A percentile compares a stretch with the other conserved stretches of the same genome.
Evolutionary conservation across 164 flowering plant species (phyloP).

Genomic region (Paratinospora sagittata): DNA sequence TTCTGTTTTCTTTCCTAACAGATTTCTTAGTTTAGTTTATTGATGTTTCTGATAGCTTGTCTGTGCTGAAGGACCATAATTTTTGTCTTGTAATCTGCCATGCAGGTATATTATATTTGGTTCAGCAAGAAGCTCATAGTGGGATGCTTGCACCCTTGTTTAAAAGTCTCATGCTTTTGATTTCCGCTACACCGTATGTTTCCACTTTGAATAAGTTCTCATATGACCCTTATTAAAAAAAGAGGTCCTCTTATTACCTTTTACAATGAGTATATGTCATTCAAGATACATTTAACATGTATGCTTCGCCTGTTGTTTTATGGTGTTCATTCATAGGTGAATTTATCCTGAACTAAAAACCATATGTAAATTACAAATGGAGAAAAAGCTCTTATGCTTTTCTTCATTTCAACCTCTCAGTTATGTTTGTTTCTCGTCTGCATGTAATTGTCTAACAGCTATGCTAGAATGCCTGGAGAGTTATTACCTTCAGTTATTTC

Average conservation of each 20-base stretch:
- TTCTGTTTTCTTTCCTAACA: not conserved
- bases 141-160: slow-evolving; percentile 64
- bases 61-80: not conserved
- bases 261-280: not conserved
- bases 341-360: too few relatives aligned
- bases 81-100: slow-evolving; percentile 6
- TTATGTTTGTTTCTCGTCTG: not conserved
- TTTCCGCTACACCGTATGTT: slow-evolving; percentile 88
- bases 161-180: slow-evolving; percentile 75
- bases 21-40: not conserved
- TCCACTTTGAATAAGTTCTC: slow-evolving; percentile 15
- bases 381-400: too few relatives aligned
- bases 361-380: too few relatives aligned
- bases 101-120: slow-evolving; percentile 67
- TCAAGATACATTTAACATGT: not conserved
- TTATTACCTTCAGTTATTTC: slow-evolving; percentile 60
- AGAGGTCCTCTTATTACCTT: not conserved
- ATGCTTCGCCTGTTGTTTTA: not conserved
- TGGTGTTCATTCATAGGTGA: slow-evolving; percentile 1
- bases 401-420: not conserved
- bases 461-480: slow-evolving; percentile 78
- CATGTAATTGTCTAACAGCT: slow-evolving; percentile 36
- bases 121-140: slow-evolving; percentile 59
- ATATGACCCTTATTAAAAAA: not conserved
- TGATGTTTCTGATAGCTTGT: not conserved